These are phyloP conservation scores for Aureobasidium vineae DNA, from an alignment of 2,329 filamentous ascomycete genomes.

Conservation along the genomic window DNA sequence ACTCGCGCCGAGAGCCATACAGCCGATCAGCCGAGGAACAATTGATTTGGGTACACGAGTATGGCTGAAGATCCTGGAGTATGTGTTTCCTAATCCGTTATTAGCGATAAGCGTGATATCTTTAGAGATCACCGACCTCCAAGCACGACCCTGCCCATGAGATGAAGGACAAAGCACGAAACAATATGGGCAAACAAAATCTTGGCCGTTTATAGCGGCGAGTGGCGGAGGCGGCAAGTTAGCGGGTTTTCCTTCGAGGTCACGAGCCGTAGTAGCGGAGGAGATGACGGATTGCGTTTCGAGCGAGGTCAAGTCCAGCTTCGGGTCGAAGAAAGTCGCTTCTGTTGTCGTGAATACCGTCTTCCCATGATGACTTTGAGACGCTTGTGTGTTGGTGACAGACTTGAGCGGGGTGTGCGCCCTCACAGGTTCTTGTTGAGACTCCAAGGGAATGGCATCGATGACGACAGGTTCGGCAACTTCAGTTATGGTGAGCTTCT, in stretches of 20 bases:
- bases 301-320: not conserved
- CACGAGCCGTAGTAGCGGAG: not conserved
- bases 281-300: constrained; percentile 2
- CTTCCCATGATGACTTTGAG: not conserved
- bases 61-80: not conserved
- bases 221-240: not conserved
- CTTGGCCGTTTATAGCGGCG: not conserved
- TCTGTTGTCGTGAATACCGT: not conserved
- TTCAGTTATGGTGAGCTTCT: not conserved
- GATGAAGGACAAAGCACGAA: not conserved
- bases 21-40: not conserved
- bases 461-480: not conserved
- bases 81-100: not conserved
- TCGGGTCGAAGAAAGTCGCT: not conserved
- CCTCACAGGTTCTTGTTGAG: not conserved
- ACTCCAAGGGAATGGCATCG: not conserved
- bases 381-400: not conserved
- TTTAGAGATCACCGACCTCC: not conserved
- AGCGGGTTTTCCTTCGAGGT: not conserved
- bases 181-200: constrained; percentile 4
- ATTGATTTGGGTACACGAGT: not conserved
- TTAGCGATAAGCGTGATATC: not conserved
- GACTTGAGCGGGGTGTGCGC: not conserved
- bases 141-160: not conserved
- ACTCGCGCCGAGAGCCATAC: not conserved